Evolutionary conservation across 2,329 filamentous ascomycete genomes (phyloP), one percentile per base, ranked within the genome.

Genomic region (Aspergillus sp.): DNA sequence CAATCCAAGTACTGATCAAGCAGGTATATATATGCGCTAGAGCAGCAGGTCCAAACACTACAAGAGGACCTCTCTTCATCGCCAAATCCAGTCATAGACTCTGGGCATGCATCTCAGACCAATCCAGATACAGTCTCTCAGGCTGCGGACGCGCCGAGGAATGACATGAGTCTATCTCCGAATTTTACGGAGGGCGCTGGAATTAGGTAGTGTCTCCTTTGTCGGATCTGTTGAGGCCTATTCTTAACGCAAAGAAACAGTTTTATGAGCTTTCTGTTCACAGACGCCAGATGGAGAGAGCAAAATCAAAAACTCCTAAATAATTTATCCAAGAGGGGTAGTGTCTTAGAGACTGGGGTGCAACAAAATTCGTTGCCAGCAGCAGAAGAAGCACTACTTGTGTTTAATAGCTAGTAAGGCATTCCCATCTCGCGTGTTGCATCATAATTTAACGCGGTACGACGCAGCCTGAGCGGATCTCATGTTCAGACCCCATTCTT

Each of bases 401-500:
- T 62, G 1, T 62, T 62, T 44, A 54, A 62, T 36, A 62, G 48
- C 14, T 62, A 60, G 60, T 62, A 52, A 35, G 58, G 54, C 22
- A 13, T 47, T n/a, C 35, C 9, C 1, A 24, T 13, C 10, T 6
- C 16, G 14, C 3, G 8, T 11, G 1, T 1, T 20, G 1, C 1
- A 13, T 24, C 22, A 24, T 7, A 24, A 4, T 24, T 7, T 24
- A 7, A 26, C 24, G 9, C 7, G 24, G 24, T 26, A 10, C 24
- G 5, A 32, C 2, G 17, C 13, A 62, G 57, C 33, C 24, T 60
- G 10, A 53, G 32, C 35, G 53, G 49, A 40, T 55, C 52, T 45
- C 51, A 62, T 53, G 32, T 67, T 8, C 60, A 67, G 30, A 60
- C 57, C 17, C 66, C 66, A 7, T 62, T 66, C 22, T 50, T 69